Percentiles rank a stretch among this genome's conserved stretches.
phyloP scores from a whole-genome alignment of 1,139 yeast species.

The Kodamaea arcana region DNA sequence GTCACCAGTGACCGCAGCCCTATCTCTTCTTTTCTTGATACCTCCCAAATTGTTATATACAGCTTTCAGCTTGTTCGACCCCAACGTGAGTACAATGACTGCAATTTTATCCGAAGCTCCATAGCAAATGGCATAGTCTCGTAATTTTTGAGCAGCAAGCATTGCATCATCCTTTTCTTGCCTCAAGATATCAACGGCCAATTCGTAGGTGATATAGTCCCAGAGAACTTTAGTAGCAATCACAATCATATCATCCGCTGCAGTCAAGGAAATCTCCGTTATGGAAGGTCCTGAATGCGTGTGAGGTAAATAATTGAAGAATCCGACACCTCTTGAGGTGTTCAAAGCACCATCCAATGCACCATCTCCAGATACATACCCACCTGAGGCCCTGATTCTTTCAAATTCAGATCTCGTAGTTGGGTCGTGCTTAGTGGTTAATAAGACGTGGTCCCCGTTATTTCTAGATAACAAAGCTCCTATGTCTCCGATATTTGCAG shows the following conservation, averaged over 20 bases:
- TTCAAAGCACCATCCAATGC: constrained; percentile 77
- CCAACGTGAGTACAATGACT: constrained; percentile 74
- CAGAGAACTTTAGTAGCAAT: constrained; percentile 81
- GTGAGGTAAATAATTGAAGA: constrained; percentile 80
- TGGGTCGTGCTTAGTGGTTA: constrained; percentile 84
- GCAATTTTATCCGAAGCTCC: constrained; percentile 84
- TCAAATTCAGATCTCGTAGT: constrained; percentile 77
- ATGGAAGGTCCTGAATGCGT: constrained; percentile 87
- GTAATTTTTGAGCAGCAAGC: constrained; percentile 86
- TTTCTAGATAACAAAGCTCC: constrained; percentile 75
- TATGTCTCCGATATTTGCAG: constrained; percentile 90
- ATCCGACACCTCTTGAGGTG: constrained; percentile 90
- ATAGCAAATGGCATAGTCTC: constrained; percentile 92
- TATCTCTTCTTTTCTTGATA: constrained; percentile 52
- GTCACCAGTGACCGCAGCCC: constrained; percentile 61
- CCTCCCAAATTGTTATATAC: constrained; percentile 40
- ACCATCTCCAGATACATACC: constrained; percentile 82
- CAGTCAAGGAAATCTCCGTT: constrained; percentile 54
- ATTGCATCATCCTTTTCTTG: constrained; percentile 81
- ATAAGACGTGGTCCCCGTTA: constrained; percentile 71
- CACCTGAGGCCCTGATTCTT: constrained; percentile 86
- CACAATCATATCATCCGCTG: constrained; percentile 81
- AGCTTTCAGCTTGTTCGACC: constrained; percentile 26
- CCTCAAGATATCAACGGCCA: constrained; percentile 87
- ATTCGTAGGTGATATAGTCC: constrained; percentile 78